A percentile compares a stretch with the other conserved stretches of the same genome.
These are phyloP conservation scores for Saccharomycopsis sp. DNA, from an alignment of 805 yeast genomes.

Conservation along the genomic window DNA sequence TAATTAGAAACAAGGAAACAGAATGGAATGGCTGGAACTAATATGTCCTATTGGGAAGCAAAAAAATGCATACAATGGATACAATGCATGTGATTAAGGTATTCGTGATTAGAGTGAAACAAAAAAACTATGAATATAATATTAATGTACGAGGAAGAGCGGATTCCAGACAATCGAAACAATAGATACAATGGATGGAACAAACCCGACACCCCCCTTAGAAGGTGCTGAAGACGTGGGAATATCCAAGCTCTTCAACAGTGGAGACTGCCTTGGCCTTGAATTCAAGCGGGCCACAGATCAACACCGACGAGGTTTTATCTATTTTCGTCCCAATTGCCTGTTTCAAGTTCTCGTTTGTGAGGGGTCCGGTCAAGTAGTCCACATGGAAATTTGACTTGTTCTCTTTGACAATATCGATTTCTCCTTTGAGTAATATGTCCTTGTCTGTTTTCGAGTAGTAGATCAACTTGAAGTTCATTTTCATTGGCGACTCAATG, in stretches of 20 bases:
- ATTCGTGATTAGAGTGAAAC: too few relatives aligned
- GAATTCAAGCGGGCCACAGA: constrained; percentile 75
- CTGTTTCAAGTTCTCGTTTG: constrained; percentile 35
- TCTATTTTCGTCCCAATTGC: constrained; percentile 10
- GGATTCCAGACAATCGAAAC: too few relatives aligned
- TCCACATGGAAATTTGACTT: constrained; percentile 58
- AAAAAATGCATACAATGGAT: too few relatives aligned
- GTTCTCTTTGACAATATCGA: constrained; percentile 58
- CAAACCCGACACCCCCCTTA: too few relatives aligned
- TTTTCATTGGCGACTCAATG: constrained; percentile 61
- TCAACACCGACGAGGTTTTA: constrained; percentile 47
- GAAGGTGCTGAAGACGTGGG: constrained; percentile 3
- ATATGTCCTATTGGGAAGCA: too few relatives aligned
- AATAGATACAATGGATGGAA: not conserved
- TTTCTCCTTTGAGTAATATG: constrained; percentile 62
- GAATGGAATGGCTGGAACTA: too few relatives aligned
- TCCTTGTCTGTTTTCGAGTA: constrained; percentile 76
- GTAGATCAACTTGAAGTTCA: constrained; percentile 55
- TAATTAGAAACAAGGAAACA: too few relatives aligned
- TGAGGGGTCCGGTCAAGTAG: constrained; percentile 55
- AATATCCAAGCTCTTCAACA: constrained; percentile 55
- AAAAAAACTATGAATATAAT: too few relatives aligned
- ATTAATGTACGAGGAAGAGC: too few relatives aligned
- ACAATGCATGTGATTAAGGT: too few relatives aligned
- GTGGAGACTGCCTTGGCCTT: constrained; percentile 43